Conservation (phyloP, 2,329 filamentous ascomycete genomes). For the Cercospora janseana region DNA sequence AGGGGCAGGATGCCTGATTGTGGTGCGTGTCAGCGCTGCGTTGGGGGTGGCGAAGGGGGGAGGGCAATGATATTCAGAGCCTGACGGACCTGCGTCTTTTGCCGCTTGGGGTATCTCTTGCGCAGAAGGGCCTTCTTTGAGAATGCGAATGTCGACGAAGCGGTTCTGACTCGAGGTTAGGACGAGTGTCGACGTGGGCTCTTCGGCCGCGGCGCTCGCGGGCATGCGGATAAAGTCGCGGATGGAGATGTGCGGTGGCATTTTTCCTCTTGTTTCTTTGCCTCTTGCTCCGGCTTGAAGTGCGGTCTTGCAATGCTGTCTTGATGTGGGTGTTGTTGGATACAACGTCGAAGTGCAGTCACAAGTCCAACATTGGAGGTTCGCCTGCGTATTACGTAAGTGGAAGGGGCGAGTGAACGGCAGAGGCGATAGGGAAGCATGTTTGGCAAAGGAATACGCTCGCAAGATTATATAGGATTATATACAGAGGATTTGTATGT, state of each 20-base stretch:
- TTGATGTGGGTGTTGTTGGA: not conserved
- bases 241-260: constrained; percentile 51
- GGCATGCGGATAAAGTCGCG: constrained; percentile 61
- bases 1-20: constrained; percentile 31
- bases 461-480: not conserved
- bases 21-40: too few species aligned
- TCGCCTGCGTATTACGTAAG: constrained; percentile 7
- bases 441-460: not conserved
- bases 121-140: constrained; percentile 37
- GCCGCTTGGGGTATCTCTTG: constrained; percentile 9
- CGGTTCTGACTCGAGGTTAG: constrained; percentile 57
- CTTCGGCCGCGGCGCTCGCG: constrained; percentile 44
- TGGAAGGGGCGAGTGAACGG: constrained; percentile 11
- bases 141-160: constrained; percentile 63
- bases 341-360: not conserved
- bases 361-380: not conserved
- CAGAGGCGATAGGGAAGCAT: not conserved
- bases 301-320: not conserved
- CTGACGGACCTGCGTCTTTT: constrained; percentile 13
- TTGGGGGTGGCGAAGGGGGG: too few species aligned
- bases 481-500: constrained; percentile 9
- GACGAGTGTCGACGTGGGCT: constrained; percentile 64
- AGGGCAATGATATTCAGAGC: too few species aligned
- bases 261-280: constrained; percentile 15
- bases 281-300: not conserved